Percentiles rank a stretch among this genome's conserved stretches.
Evolutionary conservation across 192 early-diverging fungal species (phyloP).

Genomic region (Thoreauomyces humboldtii): DNA sequence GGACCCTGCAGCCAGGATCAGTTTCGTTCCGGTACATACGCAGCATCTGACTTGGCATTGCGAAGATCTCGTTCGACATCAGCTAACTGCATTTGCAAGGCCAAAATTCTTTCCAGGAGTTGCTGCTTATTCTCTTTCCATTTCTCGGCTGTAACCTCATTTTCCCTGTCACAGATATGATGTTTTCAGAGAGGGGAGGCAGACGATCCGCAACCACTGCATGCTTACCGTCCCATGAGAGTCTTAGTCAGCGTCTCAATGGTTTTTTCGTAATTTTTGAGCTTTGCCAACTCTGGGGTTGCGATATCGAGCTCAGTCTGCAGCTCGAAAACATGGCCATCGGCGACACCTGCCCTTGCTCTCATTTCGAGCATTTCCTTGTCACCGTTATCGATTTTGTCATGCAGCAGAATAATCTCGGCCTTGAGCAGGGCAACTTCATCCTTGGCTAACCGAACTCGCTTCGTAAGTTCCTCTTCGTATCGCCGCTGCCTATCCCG

Average conservation of each 20-base stretch:
- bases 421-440: conserved; percentile 4
- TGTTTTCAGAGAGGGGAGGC: background rate
- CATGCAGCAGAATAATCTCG: background rate
- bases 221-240: background rate
- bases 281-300: conserved; percentile 7
- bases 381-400: background rate
- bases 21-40: background rate
- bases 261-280: conserved; percentile 14
- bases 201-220: background rate
- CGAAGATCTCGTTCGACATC: conserved; percentile 10
- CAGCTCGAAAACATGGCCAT: conserved; percentile 5
- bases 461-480: conserved; percentile 23
- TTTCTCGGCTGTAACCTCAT: background rate
- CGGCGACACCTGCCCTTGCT: background rate
- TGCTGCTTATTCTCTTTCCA: background rate
- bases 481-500: conserved; percentile 23
- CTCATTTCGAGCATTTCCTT: background rate
- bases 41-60: background rate
- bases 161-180: background rate
- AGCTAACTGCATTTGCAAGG: background rate
- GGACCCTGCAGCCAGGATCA: background rate
- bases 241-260: conserved; percentile 9
- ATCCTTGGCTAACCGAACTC: conserved; percentile 13
- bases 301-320: conserved; percentile 16
- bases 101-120: conserved; percentile 12